Base-by-base conservation (phyloP, 2,329 filamentous ascomycete species). In the Magnaporthales sp. region DNA sequence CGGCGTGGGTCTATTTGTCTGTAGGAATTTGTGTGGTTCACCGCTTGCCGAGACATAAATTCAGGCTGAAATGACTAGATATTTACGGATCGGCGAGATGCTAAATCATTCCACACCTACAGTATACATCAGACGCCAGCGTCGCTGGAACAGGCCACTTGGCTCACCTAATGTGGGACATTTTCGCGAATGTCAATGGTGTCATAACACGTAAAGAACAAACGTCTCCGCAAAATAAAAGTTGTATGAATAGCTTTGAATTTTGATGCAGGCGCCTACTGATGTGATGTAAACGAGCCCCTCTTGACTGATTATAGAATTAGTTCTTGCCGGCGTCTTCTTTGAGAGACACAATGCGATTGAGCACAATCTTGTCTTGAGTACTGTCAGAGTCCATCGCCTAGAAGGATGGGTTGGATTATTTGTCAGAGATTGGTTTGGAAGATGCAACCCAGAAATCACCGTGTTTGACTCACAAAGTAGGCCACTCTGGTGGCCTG, bases 401-500 rank as follows among this genome's bases (percentile, higher is more conserved):
- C 68, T 69, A 29, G 22, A 24, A 22, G 66, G 46, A 6, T 3
- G 5, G 38, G 31, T 26, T 13, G 22, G 32, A 13, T 24, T 19
- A 38, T 62, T 15, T 8, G 46, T 19, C 13, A 27, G 24, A 60
- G 38, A 51, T 51, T 6, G 15, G 1, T 60, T 26, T 26, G 13
- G 27, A 60, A 13, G 13, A 27, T 60, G 22, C 24, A 27, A 24
- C 26, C 22, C 13, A 46, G 62, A 24, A 60, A 61, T 4, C 3
- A 62, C 26, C 13, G 22, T 7, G 15, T 29, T 19, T 7, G 5
- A 80, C 83, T 81, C 68, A 85, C 83, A 79, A 95, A 95, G 75
- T 96, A 97, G 10, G 90, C 94, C 61, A 94, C 91, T 29, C 94
- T 85, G 83, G 97, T 88, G 2, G 88, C 94, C 82, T 98, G 94